Percentiles rank a stretch among this genome's conserved stretches.
Conservation (phyloP, 106 monocot genomes). For the Ottelia alismoides region DNA sequence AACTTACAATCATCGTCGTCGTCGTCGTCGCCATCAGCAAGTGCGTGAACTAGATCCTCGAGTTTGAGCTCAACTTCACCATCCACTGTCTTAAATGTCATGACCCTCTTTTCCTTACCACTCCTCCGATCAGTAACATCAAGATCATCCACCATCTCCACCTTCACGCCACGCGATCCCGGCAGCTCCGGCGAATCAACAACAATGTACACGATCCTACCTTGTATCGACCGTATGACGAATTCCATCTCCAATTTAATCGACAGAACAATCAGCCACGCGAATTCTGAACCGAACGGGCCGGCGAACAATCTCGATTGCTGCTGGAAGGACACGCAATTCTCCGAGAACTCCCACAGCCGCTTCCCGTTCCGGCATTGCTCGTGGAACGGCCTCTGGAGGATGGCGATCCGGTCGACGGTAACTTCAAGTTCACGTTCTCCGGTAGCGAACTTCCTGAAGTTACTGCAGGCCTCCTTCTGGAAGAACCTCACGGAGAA, state of each 20-base stretch:
- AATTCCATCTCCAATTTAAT: conserved; percentile 26
- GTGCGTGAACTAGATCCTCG: conserved; percentile 2
- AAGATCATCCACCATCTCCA: conserved; percentile 1
- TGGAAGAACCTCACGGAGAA: conserved; percentile 35
- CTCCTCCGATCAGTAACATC: conserved; percentile 2
- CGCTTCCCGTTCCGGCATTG: conserved; percentile 20
- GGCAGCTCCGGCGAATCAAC: conserved; percentile 10
- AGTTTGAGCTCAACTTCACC: conserved; percentile 23
- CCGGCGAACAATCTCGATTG: conserved; percentile 26
- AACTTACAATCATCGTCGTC: neutral
- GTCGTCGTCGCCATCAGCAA: neutral
- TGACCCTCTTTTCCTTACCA: conserved; percentile 18
- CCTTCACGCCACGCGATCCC: no score
- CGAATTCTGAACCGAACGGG: conserved; percentile 33
- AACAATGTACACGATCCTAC: conserved; percentile 30
- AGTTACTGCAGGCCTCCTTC: conserved; percentile 6
- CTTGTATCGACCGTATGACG: conserved; percentile 30
- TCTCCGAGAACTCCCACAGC: conserved; percentile 23
- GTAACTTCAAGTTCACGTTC: conserved; percentile 20
- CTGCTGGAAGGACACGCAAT: conserved; percentile 17
- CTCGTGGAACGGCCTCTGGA: conserved; percentile 38
- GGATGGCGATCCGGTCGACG: conserved; percentile 42
- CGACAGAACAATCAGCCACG: conserved; percentile 46
- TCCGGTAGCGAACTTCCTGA: conserved; percentile 7
- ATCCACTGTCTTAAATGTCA: conserved; percentile 18